A percentile compares a stretch with the other conserved stretches of the same genome.
Evolutionary conservation across 2,329 filamentous ascomycete species (phyloP).

Genomic region (Neoascochyta sp.): DNA sequence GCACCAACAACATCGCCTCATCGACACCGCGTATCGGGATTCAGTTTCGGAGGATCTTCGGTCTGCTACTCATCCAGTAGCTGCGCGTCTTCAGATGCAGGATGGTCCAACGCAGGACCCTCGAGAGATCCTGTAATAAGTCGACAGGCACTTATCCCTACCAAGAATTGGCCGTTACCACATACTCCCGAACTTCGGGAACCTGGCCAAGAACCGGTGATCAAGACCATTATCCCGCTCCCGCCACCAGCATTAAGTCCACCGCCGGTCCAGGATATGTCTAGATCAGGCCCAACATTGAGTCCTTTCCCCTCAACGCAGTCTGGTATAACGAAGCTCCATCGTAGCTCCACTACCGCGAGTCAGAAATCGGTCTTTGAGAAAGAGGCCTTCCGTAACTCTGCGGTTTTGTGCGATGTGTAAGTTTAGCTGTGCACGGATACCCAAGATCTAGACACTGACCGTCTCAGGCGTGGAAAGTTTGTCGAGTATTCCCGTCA

Average conservation of each 20-base stretch:
- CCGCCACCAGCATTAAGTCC: slow-evolving; percentile 24
- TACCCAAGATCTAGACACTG: neutral
- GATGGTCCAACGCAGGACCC: slow-evolving; percentile 11
- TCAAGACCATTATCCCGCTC: slow-evolving; percentile 15
- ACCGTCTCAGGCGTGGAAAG: slow-evolving; percentile 30
- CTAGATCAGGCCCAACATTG: slow-evolving; percentile 15
- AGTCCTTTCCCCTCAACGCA: slow-evolving; percentile 18
- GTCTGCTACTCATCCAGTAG: slow-evolving; percentile 74
- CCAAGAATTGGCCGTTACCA: slow-evolving; percentile 11
- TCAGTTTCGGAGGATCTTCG: slow-evolving; percentile 63
- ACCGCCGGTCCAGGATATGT: slow-evolving; percentile 6
- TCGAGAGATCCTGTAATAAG: slow-evolving; percentile 9
- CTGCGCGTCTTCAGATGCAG: slow-evolving; percentile 80
- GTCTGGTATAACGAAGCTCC: slow-evolving; percentile 19
- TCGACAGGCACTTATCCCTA: slow-evolving; percentile 10
- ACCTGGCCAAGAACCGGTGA: slow-evolving; percentile 9
- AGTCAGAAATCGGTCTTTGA: slow-evolving; percentile 40
- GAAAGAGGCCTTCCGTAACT: slow-evolving; percentile 42
- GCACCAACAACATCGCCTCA: slow-evolving; percentile 6
- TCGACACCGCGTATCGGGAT: slow-evolving; percentile 22
- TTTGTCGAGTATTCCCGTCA: slow-evolving; percentile 43
- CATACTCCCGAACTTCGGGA: slow-evolving; percentile 17
- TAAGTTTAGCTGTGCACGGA: slow-evolving; percentile 18
- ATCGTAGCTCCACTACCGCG: slow-evolving; percentile 31
- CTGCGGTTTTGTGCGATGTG: slow-evolving; percentile 46